Base-by-base conservation (phyloP, 495 filamentous ascomycete species). In the Saxophila tyrrhenica region DNA sequence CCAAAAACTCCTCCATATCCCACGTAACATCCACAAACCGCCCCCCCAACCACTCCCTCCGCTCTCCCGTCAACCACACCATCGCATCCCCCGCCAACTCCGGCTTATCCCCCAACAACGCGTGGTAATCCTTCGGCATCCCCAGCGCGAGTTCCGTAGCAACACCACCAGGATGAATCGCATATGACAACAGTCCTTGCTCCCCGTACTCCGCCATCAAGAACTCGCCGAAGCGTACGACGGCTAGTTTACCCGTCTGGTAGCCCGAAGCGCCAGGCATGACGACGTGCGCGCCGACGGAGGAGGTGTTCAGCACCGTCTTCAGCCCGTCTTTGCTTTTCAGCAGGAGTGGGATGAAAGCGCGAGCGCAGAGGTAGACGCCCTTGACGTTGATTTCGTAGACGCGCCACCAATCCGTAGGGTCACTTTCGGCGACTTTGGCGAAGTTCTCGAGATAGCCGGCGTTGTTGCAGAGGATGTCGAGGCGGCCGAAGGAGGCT, bases 381-480 rank as follows among this genome's bases (percentile, higher is more conserved):
- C 78, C 76, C 22, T 68, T 68, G 16, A 77, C 42, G 49, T 78
- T 80, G 52, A 75, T 65, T 23, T 70, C 67, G 65, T 60, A 73
- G 1, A 67, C 61, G 9, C 60, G 52, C 70, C 71, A 77, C 71
- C 73, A 79, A 2, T 68, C 64, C 1, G 68, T 68, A 2, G 69
- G 67, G 22, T 80, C 70, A 19, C 51, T 58, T 0, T 79, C 76
- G 0, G 59, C 60, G 3, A 80, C 60, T 0, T 59, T 65, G 9
- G 11, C 25, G 61, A 60, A 73, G 1, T 54, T 25, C 22, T 70
- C 66, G 13, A 75, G 58, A 35, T 63, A 57, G 17, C 72, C 78
- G 0, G 78, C 76, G 46, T 81, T 80, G 59, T 78, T 79, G 55
- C 81, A 64, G 16, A 81, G 59, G 39, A 81, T 70, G 48, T 82